Base-by-base conservation (phyloP, 2,329 filamentous ascomycete genomes). In the Botryotinia convoluta region DNA sequence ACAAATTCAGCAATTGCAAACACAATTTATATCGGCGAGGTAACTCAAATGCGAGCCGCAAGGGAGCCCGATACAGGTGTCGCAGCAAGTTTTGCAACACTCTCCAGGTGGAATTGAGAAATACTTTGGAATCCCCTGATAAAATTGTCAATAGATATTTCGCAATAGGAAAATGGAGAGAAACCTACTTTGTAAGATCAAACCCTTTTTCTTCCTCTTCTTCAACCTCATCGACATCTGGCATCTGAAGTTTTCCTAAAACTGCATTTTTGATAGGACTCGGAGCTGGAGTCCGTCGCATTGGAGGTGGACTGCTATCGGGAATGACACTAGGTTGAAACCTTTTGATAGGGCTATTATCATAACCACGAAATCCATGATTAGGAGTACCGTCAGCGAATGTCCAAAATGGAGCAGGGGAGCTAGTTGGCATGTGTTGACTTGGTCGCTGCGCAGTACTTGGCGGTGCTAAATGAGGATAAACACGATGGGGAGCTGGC, bases 351-450 rank as follows among this genome's bases (percentile, higher is more conserved):
- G 90, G 90, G 78, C 89, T 91, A 59, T 87, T 80, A 74, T 91
- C 89, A 73, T 88, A 89, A 16, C 29, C 60, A 77, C 22, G 85
- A 83, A 77, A 85, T 85, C 76, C 78, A 73, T 76, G 80, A 71
- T 92, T 84, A 2, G 93, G 93, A 2, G 92, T 95, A 81, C 90
- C 93, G 39, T 89, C 88, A 74, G 92, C 90, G 82, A 93, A 96
- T 81, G 93, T 94, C 93, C 93, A 97, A 82, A 97, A 96, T 0
- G 93, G 93, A 1, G 93, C 93, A 0, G 93, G 93, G 45, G 92
- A 94, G 77, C 91, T 94, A 63, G 93, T 94, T 48, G 93, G 92
- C 88, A 95, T 94, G 81, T 94, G 93, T 79, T 94, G 92, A 79
- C 92, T 95, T 16, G 93, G 93, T 72, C 93, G 87, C 80, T 95